Conservation (phyloP, 768 basidiomycete genomes). For the Agrocybe praecox region DNA sequence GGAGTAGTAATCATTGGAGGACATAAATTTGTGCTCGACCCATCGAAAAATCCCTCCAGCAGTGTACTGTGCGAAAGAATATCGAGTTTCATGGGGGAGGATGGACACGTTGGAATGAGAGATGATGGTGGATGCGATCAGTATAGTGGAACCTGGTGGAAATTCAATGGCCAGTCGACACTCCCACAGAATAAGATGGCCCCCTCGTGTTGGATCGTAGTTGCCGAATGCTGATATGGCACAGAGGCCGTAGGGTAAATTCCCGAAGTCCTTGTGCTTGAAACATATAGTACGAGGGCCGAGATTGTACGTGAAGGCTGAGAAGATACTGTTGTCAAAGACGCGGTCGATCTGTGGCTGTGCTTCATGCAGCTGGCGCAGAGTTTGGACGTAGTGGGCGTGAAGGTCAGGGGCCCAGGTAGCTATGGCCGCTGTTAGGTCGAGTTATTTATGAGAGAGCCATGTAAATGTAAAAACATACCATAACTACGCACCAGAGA, state of each 20-base stretch:
- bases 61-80: constrained; percentile 8
- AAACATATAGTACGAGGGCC: constrained; percentile 5
- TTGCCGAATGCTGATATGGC: constrained; percentile 1
- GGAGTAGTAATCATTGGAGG: too few species aligned
- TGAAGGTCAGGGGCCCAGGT: constrained; percentile 6
- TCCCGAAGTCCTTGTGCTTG: too few species aligned
- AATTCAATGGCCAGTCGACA: too few species aligned
- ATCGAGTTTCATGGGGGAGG: background rate
- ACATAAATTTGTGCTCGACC: background rate
- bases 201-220: background rate
- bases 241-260: constrained; percentile 5
- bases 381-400: background rate
- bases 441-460: too few species aligned
- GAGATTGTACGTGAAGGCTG: background rate
- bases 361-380: background rate
- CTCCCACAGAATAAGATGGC: constrained; percentile 6
- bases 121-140: constrained; percentile 4
- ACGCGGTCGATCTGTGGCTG: background rate
- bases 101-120: constrained; percentile 5
- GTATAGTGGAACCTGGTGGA: too few species aligned
- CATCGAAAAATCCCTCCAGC: constrained; percentile 6
- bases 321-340: background rate
- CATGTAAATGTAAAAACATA: too few species aligned
- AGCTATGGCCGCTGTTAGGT: background rate
- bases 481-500: background rate